Conservation (phyloP, 1,284 basidiomycete species). For the Ceratobasidium sp. region DNA sequence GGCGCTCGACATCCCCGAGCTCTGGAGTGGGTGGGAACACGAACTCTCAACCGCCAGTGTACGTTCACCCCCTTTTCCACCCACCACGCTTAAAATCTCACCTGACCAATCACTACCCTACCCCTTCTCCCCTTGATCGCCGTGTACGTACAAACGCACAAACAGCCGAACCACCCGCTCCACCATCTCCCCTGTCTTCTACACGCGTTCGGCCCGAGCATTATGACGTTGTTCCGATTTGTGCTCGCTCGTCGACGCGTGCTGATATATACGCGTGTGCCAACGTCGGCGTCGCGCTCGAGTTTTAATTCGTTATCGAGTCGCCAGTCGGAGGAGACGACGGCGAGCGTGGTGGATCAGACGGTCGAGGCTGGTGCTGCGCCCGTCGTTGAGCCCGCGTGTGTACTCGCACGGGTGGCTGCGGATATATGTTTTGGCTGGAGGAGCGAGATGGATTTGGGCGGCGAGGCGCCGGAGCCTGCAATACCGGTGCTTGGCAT, state of each 20-base stretch:
- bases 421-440: conserved; percentile 78
- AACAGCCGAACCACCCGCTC: conserved; percentile 56
- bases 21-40: conserved; percentile 49
- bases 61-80: conserved; percentile 20
- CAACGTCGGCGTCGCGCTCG: conserved; percentile 19
- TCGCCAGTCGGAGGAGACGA: conserved; percentile 7
- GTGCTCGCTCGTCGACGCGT: conserved; percentile 75
- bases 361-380: conserved; percentile 40
- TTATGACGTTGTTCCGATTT: conserved; percentile 79
- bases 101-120: background rate
- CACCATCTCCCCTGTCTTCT: conserved; percentile 74
- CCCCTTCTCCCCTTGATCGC: background rate
- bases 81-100: background rate
- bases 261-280: conserved; percentile 71
- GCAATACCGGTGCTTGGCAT: conserved; percentile 69
- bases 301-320: conserved; percentile 22
- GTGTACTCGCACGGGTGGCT: conserved; percentile 76
- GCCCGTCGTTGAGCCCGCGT: conserved; percentile 80
- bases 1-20: conserved; percentile 35
- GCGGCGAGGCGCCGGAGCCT: conserved; percentile 27
- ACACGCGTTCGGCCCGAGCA: conserved; percentile 77
- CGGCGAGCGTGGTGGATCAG: conserved; percentile 21
- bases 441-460: conserved; percentile 51
- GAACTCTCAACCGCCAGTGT: conserved; percentile 47
- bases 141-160: conserved; percentile 7